Percentiles rank a stretch among this genome's conserved stretches.
Evolutionary conservation across 2,329 filamentous ascomycete genomes (phyloP).

Genomic region (Aspergillus aculeatinus): DNA sequence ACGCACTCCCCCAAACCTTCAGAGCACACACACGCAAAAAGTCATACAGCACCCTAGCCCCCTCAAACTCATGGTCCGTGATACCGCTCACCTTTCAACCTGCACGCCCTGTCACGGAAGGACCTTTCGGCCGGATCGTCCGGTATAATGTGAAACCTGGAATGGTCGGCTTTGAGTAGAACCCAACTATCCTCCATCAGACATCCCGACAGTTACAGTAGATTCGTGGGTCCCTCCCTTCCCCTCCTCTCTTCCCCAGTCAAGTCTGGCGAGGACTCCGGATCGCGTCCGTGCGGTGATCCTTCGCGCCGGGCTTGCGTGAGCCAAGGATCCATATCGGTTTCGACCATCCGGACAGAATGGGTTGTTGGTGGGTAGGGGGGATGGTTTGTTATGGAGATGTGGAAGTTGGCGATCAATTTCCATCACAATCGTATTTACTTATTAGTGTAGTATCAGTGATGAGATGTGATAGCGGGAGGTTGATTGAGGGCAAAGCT

Average conservation of each 20-base stretch:
- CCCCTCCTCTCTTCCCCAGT: constrained; percentile 29
- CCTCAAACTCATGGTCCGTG: constrained; percentile 39
- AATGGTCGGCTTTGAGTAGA: constrained; percentile 38
- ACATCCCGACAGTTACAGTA: too few relatives aligned
- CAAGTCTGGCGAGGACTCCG: background rate
- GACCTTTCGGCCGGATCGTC: constrained; percentile 40
- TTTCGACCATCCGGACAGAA: constrained; percentile 46
- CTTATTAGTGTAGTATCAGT: background rate
- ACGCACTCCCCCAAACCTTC: constrained; percentile 42
- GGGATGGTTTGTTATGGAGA: too few relatives aligned
- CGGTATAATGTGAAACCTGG: constrained; percentile 48
- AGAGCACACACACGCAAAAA: constrained; percentile 45
- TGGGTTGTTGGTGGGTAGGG: constrained; percentile 23
- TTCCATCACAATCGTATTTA: too few relatives aligned
- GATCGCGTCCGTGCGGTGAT: constrained; percentile 33
- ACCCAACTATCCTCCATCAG: constrained; percentile 39
- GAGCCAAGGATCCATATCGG: constrained; percentile 40
- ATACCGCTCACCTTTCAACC: constrained; percentile 39
- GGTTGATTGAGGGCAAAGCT: background rate
- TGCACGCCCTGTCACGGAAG: constrained; percentile 28
- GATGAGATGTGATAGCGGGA: background rate
- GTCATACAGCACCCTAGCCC: constrained; percentile 42
- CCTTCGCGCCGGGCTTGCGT: constrained; percentile 37
- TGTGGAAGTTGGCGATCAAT: too few relatives aligned
- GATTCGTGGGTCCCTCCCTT: constrained; percentile 6